Base-by-base conservation (phyloP, 2,329 filamentous ascomycete species). In the Neofusicoccum cordaticola region DNA sequence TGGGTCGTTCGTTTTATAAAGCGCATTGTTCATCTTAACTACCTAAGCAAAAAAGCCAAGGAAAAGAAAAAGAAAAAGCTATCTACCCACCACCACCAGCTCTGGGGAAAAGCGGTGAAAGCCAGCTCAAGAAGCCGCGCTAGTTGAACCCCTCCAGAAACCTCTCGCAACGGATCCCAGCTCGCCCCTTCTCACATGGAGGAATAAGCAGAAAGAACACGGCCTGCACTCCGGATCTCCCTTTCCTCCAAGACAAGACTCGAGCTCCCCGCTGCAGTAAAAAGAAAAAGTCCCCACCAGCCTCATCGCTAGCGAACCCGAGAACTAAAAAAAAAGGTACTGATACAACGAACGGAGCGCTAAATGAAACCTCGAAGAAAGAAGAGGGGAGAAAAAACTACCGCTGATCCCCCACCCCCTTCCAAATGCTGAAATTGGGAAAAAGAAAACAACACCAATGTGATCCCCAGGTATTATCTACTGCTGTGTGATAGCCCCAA, bases 401-500 rank as follows among this genome's bases (percentile, higher is more conserved):
- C 56, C n/a, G 56, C 44, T 47, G 31, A 13, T 39, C 56, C 56
- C 22, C 34, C 42, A 39, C 37, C 37, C 37, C 11, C 37, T 47
- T 22, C 56, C 8, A 60, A 45, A 47, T 37, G 41, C 41, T 47
- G 37, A 11, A 44, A n/a, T 5, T 17, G n/a, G 17, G 17, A 17
- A n/a, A n/a, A 37, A n/a, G 45, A 45, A 42, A 34, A 34, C 15
- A 60, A 47, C n/a, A 47, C 56, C n/a, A 17, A 4, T 22, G 56
- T 47, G 42, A 60, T 35, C 56, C 42, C n/a, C 42, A 19, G 42
- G 22, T 37, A 60, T 60, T 60, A 60, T 47, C 56, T 34, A 44
- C 56, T 58, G 4, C 37, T 31, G 27, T 31, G 27, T 31, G 27
- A 31, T 31, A 31, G 27, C 27, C 6, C 27, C 4, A 31, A 31